phyloP scores from a whole-genome alignment of 139 green algal species.

The Auxenochlorella pyrenoidosa region DNA sequence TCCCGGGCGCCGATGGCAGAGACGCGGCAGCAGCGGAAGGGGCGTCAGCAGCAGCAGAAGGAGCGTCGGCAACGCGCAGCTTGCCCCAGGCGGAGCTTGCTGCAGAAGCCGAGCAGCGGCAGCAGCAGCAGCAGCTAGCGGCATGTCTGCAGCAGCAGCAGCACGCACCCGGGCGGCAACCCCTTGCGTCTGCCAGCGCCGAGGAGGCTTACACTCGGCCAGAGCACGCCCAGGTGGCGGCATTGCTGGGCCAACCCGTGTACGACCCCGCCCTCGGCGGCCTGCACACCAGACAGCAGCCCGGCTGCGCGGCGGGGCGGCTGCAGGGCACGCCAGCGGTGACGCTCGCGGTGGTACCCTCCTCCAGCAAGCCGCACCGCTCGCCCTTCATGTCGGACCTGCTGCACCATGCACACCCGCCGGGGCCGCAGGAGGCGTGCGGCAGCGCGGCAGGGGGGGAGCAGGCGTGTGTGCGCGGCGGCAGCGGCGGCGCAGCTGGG shows the following conservation, averaged over 20 bases:
- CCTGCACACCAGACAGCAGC: no score
- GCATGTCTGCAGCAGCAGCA: background rate
- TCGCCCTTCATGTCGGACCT: constrained; percentile 12
- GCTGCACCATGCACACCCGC: constrained; percentile 16
- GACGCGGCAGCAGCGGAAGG: background rate
- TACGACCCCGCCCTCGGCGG: background rate
- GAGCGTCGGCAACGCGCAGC: background rate
- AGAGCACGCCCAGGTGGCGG: constrained; percentile 21
- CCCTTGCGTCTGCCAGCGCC: background rate
- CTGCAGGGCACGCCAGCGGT: no score
- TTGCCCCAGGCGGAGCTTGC: background rate
- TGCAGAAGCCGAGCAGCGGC: background rate
- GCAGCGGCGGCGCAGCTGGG: background rate
- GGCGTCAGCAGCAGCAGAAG: background rate
- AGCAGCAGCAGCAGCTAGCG: background rate
- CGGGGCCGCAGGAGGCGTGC: background rate
- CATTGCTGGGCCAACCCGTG: constrained; percentile 32
- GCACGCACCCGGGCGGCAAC: background rate
- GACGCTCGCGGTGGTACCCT: background rate
- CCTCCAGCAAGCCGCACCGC: background rate
- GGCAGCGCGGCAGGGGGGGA: background rate
- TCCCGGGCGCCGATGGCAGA: background rate
- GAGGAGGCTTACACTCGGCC: background rate
- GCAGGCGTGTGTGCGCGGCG: background rate
- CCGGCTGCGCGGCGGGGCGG: no score